These are phyloP conservation scores for Isatis tinctoria DNA, from an alignment of 345 rosid species.

Conservation along the genomic window DNA sequence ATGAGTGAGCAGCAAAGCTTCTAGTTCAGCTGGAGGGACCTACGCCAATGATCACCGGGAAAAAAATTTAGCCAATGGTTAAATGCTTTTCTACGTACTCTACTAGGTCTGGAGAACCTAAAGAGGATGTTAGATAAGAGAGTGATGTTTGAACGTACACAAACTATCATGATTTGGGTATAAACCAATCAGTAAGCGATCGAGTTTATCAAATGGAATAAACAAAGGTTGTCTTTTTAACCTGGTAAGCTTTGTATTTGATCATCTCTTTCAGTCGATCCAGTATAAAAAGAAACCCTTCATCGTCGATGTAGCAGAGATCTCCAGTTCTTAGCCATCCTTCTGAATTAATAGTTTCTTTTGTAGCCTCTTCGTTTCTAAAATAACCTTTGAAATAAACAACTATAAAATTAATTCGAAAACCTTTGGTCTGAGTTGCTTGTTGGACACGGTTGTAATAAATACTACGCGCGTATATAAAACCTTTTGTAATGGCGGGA, in stretches of 20 bases:
- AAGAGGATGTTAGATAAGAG: background rate
- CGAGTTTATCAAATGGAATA: background rate
- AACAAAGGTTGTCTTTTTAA: background rate
- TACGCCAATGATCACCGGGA: slow-evolving; percentile 26
- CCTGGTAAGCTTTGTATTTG: background rate
- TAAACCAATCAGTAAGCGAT: background rate
- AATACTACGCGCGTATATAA: background rate
- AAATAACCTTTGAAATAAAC: background rate
- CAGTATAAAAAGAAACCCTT: background rate
- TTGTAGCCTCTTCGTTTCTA: background rate
- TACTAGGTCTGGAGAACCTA: background rate
- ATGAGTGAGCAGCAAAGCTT: slow-evolving; percentile 69
- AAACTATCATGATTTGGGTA: background rate
- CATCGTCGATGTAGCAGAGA: background rate
- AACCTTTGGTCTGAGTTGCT: background rate
- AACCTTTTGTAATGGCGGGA: background rate
- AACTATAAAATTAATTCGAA: background rate
- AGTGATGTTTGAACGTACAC: background rate
- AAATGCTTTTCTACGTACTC: background rate
- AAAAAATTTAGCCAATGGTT: background rate
- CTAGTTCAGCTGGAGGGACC: slow-evolving; percentile 94
- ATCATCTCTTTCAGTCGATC: background rate
- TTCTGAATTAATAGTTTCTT: background rate
- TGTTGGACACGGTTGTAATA: background rate
- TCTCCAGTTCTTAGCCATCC: background rate